Conservation (phyloP, 352 stramenopile species). For the Aphanomyces invadans region DNA sequence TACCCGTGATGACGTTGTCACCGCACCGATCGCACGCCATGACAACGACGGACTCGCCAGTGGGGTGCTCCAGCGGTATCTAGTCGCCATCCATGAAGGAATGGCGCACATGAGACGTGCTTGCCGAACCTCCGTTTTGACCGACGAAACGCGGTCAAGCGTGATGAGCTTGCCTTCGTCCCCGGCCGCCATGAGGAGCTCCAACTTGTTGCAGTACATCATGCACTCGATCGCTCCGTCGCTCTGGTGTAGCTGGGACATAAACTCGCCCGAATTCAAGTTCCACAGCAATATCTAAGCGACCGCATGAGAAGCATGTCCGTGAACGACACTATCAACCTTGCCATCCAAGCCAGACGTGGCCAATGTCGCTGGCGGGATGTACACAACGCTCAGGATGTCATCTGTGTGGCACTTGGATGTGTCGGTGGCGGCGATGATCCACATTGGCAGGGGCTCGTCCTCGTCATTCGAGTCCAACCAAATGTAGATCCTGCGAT, state of each 20-base stretch:
- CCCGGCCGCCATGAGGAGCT: slow-evolving; percentile 59
- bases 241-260: slow-evolving; percentile 56
- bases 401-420: slow-evolving; percentile 56
- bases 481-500: slow-evolving; percentile 71
- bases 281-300: slow-evolving; percentile 56
- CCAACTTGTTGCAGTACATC: slow-evolving; percentile 58
- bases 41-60: slow-evolving; percentile 44
- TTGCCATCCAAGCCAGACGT: slow-evolving; percentile 53
- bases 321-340: no score
- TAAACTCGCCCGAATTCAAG: slow-evolving; percentile 66
- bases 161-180: slow-evolving; percentile 55
- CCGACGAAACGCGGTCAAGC: slow-evolving; percentile 40
- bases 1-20: slow-evolving; percentile 18
- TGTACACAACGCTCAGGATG: slow-evolving; percentile 61
- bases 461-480: slow-evolving; percentile 79
- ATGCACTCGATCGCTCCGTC: slow-evolving; percentile 56
- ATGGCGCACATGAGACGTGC: slow-evolving; percentile 32
- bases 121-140: slow-evolving; percentile 3
- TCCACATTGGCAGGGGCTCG: slow-evolving; percentile 48
- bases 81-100: slow-evolving; percentile 4
- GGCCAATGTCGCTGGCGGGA: slow-evolving; percentile 61
- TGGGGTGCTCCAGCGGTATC: slow-evolving; percentile 23
- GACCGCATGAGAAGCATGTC: no score
- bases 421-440: slow-evolving; percentile 32
- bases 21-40: slow-evolving; percentile 40